A percentile compares a stretch with the other conserved stretches of the same genome.
phyloP scores from a whole-genome alignment of 345 rosid species.

The Rhodomyrtus tomentosa region DNA sequence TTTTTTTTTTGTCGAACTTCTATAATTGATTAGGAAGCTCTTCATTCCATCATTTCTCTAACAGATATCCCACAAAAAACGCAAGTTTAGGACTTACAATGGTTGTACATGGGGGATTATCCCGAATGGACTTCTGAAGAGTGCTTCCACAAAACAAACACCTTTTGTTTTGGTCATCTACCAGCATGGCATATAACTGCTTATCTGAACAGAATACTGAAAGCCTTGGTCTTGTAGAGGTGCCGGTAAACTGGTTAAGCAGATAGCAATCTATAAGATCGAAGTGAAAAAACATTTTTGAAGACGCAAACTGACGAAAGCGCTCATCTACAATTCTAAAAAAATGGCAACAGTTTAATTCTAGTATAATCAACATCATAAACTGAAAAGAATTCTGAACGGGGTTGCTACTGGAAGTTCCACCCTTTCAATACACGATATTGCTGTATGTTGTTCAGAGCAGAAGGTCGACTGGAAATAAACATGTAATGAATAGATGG shows the following conservation, averaged over 20 bases:
- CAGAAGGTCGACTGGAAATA: not conserved
- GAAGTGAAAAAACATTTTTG: not conserved
- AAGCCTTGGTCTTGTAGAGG: constrained; percentile 57
- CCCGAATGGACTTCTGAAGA: constrained; percentile 66
- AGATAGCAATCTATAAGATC: not conserved
- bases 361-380: not conserved
- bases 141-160: constrained; percentile 76
- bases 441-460: not conserved
- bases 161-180: constrained; percentile 77
- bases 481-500: not conserved
- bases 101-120: constrained; percentile 39
- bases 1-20: too few relatives aligned
- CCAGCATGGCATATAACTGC: constrained; percentile 80
- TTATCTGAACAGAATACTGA: constrained; percentile 88
- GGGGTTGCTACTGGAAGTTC: not conserved
- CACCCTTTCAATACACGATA: not conserved
- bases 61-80: not conserved
- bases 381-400: not conserved
- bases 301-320: not conserved
- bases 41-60: not conserved
- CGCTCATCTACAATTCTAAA: not conserved
- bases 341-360: not conserved
- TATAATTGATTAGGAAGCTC: not conserved
- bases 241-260: constrained; percentile 48
- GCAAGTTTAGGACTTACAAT: constrained; percentile 28